These are phyloP conservation scores for Ophiostoma sp. DNA, from an alignment of 2,329 filamentous ascomycete genomes.

Conservation along the genomic window DNA sequence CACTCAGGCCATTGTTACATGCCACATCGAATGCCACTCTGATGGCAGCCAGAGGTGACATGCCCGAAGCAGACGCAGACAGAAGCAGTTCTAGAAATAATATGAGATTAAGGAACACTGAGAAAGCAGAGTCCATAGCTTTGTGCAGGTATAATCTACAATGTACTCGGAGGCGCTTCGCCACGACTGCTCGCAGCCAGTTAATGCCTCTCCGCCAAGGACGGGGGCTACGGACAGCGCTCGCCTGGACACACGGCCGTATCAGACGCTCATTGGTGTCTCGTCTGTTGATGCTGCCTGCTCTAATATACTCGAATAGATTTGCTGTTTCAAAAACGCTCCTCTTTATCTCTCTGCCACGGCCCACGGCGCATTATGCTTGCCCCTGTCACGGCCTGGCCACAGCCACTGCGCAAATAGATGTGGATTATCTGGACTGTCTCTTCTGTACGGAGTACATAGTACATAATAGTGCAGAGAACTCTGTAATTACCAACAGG, in stretches of 20 bases:
- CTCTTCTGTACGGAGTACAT: too few relatives aligned
- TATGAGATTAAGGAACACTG: background rate
- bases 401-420: background rate
- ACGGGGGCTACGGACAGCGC: background rate
- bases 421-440: background rate
- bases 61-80: background rate
- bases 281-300: background rate
- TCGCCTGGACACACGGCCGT: background rate
- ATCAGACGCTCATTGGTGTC: background rate
- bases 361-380: background rate
- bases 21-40: background rate
- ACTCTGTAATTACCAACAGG: background rate
- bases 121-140: background rate
- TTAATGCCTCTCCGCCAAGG: slow-evolving; percentile 6
- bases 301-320: background rate
- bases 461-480: too few relatives aligned
- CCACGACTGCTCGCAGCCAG: background rate
- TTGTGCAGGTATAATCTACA: too few relatives aligned
- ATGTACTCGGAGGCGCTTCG: background rate
- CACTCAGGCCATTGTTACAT: background rate
- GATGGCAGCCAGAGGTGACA: background rate
- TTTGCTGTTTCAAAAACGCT: background rate
- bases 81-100: background rate
- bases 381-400: background rate
- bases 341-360: background rate